Evolutionary conservation across 2,329 filamentous ascomycete genomes (phyloP), one percentile per base, ranked within the genome.

Genomic region (Colletotrichum gloeosporioides): DNA sequence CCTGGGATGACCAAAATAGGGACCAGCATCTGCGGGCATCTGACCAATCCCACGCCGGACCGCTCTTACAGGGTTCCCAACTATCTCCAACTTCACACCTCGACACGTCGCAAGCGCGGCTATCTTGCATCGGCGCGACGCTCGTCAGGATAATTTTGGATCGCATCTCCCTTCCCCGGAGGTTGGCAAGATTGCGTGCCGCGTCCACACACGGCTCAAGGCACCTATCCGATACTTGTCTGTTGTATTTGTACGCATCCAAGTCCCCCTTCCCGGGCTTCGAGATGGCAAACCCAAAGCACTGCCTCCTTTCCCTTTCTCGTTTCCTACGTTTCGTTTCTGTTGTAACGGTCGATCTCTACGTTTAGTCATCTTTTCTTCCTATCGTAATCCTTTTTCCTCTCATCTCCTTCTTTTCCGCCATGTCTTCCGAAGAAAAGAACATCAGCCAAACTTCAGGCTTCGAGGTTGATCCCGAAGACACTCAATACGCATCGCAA

Each of bases 401-500:
- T 18, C 62, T 55, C 44, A 27, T 22, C 22, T 29, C 57, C 32
- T 68, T 36, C 27, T 25, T 9, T 10, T 29, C 29, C 55, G 31
- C 31, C 66, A 77, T 77, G 75, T 75, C 75, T 67, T 49, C 80
- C 78, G 81, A 84, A 61, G 78, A 80, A 53, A 89, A 89, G 79
- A 84, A 82, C 66, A 82, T 85, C 72, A 79, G 83, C 55, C 86
- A 86, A 44, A 80, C 85, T 66, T 89, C 89, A 74, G 87, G 89
- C 78, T 89, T 89, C 77, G 88, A 91, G 81, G 83, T 86, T 74
- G 87, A 89, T 69, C 83, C 86, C 32, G 84, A 83, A 34, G 85
- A 88, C 78, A 69, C 75, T n/a, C 82, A 84, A 75, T 79, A 85
- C 55, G 80, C 84, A 69, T 80, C 82, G 82, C 87, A 86, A 74